Percentiles rank a stretch among this genome's conserved stretches.
phyloP scores from a whole-genome alignment of 148 eudicot species.

The Amaranthus palmeri region DNA sequence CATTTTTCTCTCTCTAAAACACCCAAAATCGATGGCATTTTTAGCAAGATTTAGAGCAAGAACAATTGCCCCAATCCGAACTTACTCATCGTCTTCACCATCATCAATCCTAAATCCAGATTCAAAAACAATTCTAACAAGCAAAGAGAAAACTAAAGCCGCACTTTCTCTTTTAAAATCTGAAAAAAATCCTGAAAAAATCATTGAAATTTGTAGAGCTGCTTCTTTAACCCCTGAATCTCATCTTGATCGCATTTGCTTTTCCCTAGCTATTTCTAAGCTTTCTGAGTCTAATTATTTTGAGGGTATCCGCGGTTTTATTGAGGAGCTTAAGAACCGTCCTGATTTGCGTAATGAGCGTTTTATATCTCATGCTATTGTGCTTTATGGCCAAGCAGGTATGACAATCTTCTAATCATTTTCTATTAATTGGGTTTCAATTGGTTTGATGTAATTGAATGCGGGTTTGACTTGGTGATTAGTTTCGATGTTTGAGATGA shows the following conservation, averaged over 20 bases:
- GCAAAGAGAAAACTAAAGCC: constrained; percentile 52
- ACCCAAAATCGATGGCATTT: constrained; percentile 28
- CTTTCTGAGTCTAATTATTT: constrained; percentile 41
- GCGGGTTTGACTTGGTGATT: not conserved
- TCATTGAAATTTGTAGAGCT: constrained; percentile 68
- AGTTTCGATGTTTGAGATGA: too few species aligned
- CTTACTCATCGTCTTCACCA: constrained; percentile 23
- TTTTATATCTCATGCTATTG: constrained; percentile 50
- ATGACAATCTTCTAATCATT: not conserved
- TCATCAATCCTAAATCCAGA: constrained; percentile 44
- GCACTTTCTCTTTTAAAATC: constrained; percentile 55
- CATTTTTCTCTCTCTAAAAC: not conserved
- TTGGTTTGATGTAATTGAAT: not conserved
- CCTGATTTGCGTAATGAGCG: constrained; percentile 57
- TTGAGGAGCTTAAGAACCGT: constrained; percentile 52
- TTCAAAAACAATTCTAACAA: constrained; percentile 33
- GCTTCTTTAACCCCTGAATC: constrained; percentile 61
- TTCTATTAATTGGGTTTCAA: not conserved
- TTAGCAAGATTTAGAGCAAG: constrained; percentile 28
- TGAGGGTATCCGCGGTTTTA: constrained; percentile 46
- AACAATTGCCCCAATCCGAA: constrained; percentile 30
- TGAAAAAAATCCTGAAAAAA: constrained; percentile 65
- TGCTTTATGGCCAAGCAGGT: constrained; percentile 67
- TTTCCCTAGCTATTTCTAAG: constrained; percentile 56
- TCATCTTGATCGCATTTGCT: constrained; percentile 65